A percentile compares a stretch with the other conserved stretches of the same genome.
Evolutionary conservation across 2,329 filamentous ascomycete genomes (phyloP).

Genomic region (Stenocarpella maydis): DNA sequence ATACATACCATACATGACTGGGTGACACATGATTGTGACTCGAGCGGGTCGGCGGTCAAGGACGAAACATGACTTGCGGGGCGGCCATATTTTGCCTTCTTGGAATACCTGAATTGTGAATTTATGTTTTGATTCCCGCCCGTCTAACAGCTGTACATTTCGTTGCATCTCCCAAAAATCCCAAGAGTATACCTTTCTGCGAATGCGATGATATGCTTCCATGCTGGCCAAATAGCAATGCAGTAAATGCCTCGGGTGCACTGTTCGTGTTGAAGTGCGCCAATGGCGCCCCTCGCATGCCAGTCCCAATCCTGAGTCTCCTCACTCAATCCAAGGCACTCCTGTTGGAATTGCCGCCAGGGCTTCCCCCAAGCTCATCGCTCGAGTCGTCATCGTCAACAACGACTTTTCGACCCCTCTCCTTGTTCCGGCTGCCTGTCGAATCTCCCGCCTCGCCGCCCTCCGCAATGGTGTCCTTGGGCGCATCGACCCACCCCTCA

Average conservation of each 20-base stretch:
- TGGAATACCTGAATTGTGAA: conserved; percentile 7
- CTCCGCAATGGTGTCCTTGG: conserved; percentile 18
- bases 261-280: not conserved
- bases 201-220: conserved; percentile 8
- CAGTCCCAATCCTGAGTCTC: not conserved
- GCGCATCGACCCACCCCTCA: conserved; percentile 40
- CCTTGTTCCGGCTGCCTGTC: conserved; percentile 19
- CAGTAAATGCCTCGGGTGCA: not conserved
- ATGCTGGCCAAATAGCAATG: conserved; percentile 11
- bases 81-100: not conserved
- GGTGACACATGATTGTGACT: not conserved
- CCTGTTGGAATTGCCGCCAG: not conserved
- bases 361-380: conserved; percentile 24
- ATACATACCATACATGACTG: not conserved
- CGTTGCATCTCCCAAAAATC: conserved; percentile 1
- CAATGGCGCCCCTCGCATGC: not conserved
- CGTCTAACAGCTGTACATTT: not conserved
- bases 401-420: not conserved
- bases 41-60: conserved; percentile 4
- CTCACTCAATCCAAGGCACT: conserved; percentile 13
- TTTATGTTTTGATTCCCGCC: not conserved
- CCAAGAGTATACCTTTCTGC: not conserved
- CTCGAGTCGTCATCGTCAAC: conserved; percentile 20
- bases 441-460: conserved; percentile 1
- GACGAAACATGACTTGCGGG: not conserved